phyloP scores from a whole-genome alignment of 352 stramenopile genomes.

The Globisporangium megalacanthum region DNA sequence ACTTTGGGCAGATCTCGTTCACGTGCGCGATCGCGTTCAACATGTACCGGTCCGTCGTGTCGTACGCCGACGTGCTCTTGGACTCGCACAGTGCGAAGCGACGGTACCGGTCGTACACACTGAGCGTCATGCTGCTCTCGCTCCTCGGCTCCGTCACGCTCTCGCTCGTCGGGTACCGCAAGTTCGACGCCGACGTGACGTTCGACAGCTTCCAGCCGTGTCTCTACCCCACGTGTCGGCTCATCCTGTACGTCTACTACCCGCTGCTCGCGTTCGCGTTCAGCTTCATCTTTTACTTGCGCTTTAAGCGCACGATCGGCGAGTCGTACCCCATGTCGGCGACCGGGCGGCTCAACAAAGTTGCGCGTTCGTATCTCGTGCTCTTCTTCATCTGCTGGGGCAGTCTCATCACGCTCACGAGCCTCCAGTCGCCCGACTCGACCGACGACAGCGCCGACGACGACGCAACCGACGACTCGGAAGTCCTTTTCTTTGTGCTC shows the following conservation, averaged over 20 bases:
- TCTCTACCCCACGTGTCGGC: constrained; percentile 56
- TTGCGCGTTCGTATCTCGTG: constrained; percentile 61
- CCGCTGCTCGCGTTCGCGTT: constrained; percentile 64
- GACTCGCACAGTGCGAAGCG: constrained; percentile 60
- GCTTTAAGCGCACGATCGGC: constrained; percentile 71
- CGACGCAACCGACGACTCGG: too few relatives aligned
- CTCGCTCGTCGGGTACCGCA: constrained; percentile 48
- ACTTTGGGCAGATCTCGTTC: constrained; percentile 76
- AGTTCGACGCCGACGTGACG: constrained; percentile 20
- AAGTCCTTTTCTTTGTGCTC: constrained; percentile 33
- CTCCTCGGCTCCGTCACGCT: constrained; percentile 52
- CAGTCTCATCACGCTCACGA: constrained; percentile 60
- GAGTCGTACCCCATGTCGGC: constrained; percentile 66
- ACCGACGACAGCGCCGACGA: constrained; percentile 12
- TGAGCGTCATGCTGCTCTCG: constrained; percentile 66
- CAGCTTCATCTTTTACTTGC: constrained; percentile 76
- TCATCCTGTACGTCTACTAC: constrained; percentile 78
- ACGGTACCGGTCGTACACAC: constrained; percentile 50
- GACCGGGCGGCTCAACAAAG: constrained; percentile 56
- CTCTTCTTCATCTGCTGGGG: constrained; percentile 74
- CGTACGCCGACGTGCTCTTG: constrained; percentile 64
- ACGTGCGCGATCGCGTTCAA: constrained; percentile 75
- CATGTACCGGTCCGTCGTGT: constrained; percentile 76
- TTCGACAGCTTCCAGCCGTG: constrained; percentile 50
- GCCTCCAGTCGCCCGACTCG: constrained; percentile 30